Base-by-base conservation (phyloP, 768 basidiomycete species). In the Panus rudis region DNA sequence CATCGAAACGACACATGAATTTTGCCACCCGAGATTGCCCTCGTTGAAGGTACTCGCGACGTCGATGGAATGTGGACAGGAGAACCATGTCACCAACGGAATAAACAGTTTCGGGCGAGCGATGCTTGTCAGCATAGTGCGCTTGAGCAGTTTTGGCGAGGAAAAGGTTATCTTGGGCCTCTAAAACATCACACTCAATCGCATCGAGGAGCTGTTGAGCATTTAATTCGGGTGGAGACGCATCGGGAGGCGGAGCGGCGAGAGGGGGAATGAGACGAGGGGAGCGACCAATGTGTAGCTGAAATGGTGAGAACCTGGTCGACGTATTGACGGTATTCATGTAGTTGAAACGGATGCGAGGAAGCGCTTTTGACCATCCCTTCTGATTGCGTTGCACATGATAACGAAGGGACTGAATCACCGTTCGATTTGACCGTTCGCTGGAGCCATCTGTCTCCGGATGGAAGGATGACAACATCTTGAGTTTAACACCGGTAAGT, bases 1-100 rank as follows among this genome's bases (percentile, higher is more conserved):
- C 57, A 40, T 71, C 63, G n/a, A 39, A 64, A 0, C 54, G 42
- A 0, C 68, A 65, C 55, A 73, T 64, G 41, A 72, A 70, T 39
- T 75, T 74, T 0, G 64, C 67, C 0, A 64, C 65, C 0, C 60
- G 49, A 3, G 57, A 53, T 2, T 57, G 49, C 0, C 61, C 59
- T 0, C 26, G 24, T 0, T 34, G 11, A 13, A 52, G 51, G 43
- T 63, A 70, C 2, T 64, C 53, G 4, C 47, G 35, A 0, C 52
- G 21, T 0, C 55, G 46, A 27, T 67, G 47, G 4, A 46, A 26
- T 0, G 66, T 70, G 0, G 66, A 63, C 0, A 74, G 49, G 49
- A 67, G 49, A 0, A 73, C 67, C 0, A 22, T 19, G 32, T 72
- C 67, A 0, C 53, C 66, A 0, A 61, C 52, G 1, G 52, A 26